Conservation (phyloP, 2,329 filamentous ascomycete genomes). For the Cadophora sp. region DNA sequence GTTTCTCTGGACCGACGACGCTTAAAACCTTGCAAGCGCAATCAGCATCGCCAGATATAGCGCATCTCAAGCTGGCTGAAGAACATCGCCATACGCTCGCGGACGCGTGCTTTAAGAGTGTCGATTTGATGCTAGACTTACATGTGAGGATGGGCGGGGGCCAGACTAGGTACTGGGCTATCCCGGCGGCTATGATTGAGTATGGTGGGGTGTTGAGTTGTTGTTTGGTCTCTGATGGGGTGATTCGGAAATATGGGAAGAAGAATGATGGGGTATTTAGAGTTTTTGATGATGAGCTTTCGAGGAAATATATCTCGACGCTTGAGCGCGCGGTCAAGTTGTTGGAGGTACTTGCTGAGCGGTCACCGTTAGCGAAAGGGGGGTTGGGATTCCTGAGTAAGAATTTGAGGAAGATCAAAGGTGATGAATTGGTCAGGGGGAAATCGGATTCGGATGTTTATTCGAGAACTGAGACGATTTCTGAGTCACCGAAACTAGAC, state of each 20-base stretch:
- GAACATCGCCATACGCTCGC: slow-evolving; percentile 8
- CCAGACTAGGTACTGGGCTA: slow-evolving; percentile 2
- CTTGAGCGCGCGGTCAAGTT: background rate
- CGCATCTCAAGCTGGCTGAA: background rate
- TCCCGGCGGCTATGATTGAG: slow-evolving; percentile 12
- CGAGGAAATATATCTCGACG: background rate
- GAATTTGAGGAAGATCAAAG: background rate
- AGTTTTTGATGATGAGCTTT: background rate
- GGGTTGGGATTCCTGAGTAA: background rate
- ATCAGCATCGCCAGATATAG: background rate
- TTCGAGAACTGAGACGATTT: too few species aligned
- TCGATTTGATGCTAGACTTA: background rate
- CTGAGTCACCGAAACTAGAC: background rate
- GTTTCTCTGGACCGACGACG: background rate
- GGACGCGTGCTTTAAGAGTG: background rate
- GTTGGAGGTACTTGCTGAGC: slow-evolving; percentile 1
- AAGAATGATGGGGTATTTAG: background rate
- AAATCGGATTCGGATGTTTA: background rate
- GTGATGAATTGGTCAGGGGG: too few species aligned
- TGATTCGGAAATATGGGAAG: background rate
- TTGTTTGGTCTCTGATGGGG: background rate
- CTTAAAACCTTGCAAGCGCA: background rate
- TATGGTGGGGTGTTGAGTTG: background rate
- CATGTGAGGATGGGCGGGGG: slow-evolving; percentile 8
- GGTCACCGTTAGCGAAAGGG: slow-evolving; percentile 1